Percentiles rank a stretch among this genome's conserved stretches.
Conservation (phyloP, 1,284 basidiomycete species). For the Butyriboletus regius region DNA sequence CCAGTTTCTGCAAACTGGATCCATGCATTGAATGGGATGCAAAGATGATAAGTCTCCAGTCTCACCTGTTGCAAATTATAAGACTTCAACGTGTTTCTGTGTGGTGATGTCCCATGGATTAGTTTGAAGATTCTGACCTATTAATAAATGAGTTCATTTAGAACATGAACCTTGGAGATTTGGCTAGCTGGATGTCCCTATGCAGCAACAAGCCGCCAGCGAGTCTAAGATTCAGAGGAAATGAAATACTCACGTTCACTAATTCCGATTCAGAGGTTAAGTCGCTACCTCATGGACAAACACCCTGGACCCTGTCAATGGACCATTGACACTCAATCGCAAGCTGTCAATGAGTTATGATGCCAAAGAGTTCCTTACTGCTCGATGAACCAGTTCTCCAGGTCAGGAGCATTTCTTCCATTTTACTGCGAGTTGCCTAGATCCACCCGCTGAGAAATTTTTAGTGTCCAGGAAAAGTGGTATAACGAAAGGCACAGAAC, state of each 20-base stretch:
- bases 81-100: conserved; percentile 60
- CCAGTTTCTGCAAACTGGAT: conserved; percentile 62
- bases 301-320: conserved; percentile 31
- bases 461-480: conserved; percentile 74
- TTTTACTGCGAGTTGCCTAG: conserved; percentile 73
- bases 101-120: conserved; percentile 61
- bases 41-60: not conserved
- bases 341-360: conserved; percentile 49
- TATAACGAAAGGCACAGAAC: conserved; percentile 70
- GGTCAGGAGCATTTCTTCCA: conserved; percentile 91
- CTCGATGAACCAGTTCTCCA: conserved; percentile 80
- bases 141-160: conserved; percentile 66
- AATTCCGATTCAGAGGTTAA: conserved; percentile 32
- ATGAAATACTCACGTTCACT: conserved; percentile 25
- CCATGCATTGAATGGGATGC: conserved; percentile 7
- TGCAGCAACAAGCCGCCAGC: conserved; percentile 6
- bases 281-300: conserved; percentile 54
- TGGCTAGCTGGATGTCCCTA: conserved; percentile 35
- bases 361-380: conserved; percentile 77
- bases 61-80: conserved; percentile 57
- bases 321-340: conserved; percentile 66
- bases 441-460: conserved; percentile 74
- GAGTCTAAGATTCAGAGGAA: not conserved
- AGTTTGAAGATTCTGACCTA: conserved; percentile 61
- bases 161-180: conserved; percentile 65